Conservation (phyloP, 2,329 filamentous ascomycete genomes). For the Colletotrichum orbiculare region DNA sequence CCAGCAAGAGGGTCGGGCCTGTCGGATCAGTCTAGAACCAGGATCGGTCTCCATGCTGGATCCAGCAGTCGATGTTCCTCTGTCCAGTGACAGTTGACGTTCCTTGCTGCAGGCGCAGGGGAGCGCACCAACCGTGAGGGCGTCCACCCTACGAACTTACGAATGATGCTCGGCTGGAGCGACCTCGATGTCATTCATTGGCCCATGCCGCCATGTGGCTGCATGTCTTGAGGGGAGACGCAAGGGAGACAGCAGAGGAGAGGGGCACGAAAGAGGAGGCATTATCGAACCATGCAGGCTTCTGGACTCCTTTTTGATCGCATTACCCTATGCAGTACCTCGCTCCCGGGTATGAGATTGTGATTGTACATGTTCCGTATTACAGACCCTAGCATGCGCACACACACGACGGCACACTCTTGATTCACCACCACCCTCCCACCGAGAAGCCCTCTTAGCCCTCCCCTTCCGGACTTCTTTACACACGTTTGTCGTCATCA, state of each 20-base stretch:
- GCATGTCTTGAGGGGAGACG: constrained; percentile 29
- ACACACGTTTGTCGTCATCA: constrained; percentile 32
- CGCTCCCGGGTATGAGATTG: background rate
- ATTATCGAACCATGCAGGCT: constrained; percentile 22
- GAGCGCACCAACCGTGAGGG: constrained; percentile 20
- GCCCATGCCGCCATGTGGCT: constrained; percentile 28
- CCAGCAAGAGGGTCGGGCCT: constrained; percentile 25
- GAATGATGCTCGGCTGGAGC: constrained; percentile 24
- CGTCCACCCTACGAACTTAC: constrained; percentile 20
- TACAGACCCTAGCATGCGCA: constrained; percentile 21
- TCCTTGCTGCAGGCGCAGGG: constrained; percentile 34
- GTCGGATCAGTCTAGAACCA: constrained; percentile 32
- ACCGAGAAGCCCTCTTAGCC: constrained; percentile 16
- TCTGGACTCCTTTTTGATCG: background rate
- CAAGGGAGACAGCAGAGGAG: constrained; percentile 29
- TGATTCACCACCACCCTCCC: constrained; percentile 25
- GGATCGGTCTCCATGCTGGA: constrained; percentile 31
- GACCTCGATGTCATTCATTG: constrained; percentile 28
- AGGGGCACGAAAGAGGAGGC: constrained; percentile 31
- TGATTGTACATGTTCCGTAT: background rate
- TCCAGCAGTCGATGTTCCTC: constrained; percentile 11
- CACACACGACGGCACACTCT: constrained; percentile 13
- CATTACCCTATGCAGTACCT: background rate
- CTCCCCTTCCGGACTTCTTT: constrained; percentile 30
- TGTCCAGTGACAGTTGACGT: constrained; percentile 33